Conservation (phyloP, 73 alveolate species). For the Breviolum minutum region DNA sequence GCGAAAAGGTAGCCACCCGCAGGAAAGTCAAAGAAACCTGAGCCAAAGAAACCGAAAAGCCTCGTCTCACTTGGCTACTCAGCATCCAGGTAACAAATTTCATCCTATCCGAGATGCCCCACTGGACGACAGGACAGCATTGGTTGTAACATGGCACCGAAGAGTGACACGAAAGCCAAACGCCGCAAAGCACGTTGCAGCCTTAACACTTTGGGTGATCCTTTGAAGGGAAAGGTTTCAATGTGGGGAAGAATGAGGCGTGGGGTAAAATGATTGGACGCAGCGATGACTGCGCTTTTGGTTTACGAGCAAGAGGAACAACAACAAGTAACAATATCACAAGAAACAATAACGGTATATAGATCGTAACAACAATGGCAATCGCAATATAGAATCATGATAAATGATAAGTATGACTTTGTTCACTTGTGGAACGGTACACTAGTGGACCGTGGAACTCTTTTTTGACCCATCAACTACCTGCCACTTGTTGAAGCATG, state of each 20-base stretch:
- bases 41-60: neutral
- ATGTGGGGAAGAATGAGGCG: neutral
- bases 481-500: too few relatives aligned
- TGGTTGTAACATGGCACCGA: conserved; percentile 44
- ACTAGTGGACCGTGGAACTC: too few relatives aligned
- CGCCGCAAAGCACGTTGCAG: conserved; percentile 45
- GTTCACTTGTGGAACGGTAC: too few relatives aligned
- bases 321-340: too few relatives aligned
- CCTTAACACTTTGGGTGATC: neutral
- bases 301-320: neutral
- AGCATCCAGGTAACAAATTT: neutral
- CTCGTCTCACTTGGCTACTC: neutral
- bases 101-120: neutral
- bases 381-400: too few relatives aligned
- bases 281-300: neutral
- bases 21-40: conserved; percentile 22
- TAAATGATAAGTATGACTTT: too few relatives aligned
- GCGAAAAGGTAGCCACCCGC: conserved; percentile 57
- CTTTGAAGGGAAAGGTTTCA: neutral
- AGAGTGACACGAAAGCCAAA: conserved; percentile 27
- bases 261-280: neutral
- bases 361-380: too few relatives aligned
- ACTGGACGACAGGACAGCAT: conserved; percentile 40
- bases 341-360: too few relatives aligned
- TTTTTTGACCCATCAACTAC: neutral